Evolutionary conservation across 108 stramenopile genomes (phyloP), one percentile per base, ranked within the genome.

Genomic region (Cyclotella baltica): DNA sequence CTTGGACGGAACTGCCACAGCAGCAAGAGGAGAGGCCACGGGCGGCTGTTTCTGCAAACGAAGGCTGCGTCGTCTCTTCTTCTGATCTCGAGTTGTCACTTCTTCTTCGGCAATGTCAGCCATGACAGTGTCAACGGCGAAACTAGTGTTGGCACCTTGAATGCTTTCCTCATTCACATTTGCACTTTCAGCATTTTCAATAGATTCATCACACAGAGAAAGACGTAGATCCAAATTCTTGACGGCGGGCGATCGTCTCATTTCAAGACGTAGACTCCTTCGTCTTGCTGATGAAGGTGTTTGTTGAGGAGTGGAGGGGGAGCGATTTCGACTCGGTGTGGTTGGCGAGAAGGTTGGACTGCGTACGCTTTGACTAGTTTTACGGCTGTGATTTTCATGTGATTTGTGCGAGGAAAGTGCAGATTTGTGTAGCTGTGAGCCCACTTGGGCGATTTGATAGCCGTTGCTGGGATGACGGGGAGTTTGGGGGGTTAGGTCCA

Each of bases 381-480:
- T n/a, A n/a, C n/a, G n/a, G n/a, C n/a, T n/a, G n/a, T n/a, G n/a
- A n/a, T n/a, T n/a, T n/a, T n/a, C n/a, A n/a, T n/a, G n/a, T n/a
- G n/a, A n/a, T n/a, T n/a, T n/a, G n/a, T n/a, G n/a, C n/a, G n/a
- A n/a, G n/a, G n/a, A n/a, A n/a, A n/a, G n/a, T n/a, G n/a, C n/a
- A n/a, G n/a, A n/a, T n/a, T n/a, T n/a, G n/a, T n/a, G n/a, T n/a
- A n/a, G n/a, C n/a, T n/a, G n/a, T n/a, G n/a, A n/a, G n/a, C n/a
- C n/a, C n/a, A n/a, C n/a, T n/a, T n/a, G n/a, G n/a, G n/a, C 43
- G 11, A 76, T 58, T 69, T 68, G 18, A 43, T 61, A 72, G 0
- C 71, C 71, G 37, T 68, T 58, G 65, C 67, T 69, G 43, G 75
- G 75, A 69, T 67, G 75, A 69, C 58, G 75, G 29, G 67, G 67